Percentiles rank a stretch among this genome's conserved stretches.
Conservation (phyloP, 768 basidiomycete species). For the Tulasnella sp. region DNA sequence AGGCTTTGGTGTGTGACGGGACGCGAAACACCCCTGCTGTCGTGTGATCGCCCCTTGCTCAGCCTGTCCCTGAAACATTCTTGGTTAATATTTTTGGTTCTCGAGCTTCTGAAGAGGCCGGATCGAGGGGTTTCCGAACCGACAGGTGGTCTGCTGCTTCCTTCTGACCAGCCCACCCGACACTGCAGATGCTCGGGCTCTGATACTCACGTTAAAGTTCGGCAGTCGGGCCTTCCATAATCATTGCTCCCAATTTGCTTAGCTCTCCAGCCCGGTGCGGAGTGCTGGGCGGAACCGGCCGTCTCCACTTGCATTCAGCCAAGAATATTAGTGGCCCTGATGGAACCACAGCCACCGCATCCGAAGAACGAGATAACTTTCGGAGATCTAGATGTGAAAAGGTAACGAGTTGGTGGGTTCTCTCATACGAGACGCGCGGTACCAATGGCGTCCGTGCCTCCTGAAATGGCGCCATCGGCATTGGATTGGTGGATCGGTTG, state of each 20-base stretch:
- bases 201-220: not conserved
- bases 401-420: not conserved
- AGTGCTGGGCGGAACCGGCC: not conserved
- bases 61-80: not conserved
- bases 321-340: not conserved
- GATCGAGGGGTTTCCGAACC: not conserved
- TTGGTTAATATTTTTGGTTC: not conserved
- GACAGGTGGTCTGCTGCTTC: not conserved
- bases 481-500: constrained; percentile 6
- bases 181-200: not conserved
- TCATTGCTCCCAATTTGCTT: not conserved
- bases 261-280: not conserved
- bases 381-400: not conserved
- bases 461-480: not conserved
- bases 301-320: not conserved
- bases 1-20: not conserved
- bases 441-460: not conserved
- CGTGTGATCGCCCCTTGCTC: not conserved
- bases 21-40: not conserved
- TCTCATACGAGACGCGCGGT: not conserved
- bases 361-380: not conserved
- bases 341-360: not conserved
- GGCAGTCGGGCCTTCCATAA: not conserved
- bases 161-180: not conserved
- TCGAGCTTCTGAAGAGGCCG: not conserved